Base-by-base conservation (phyloP, 75 land plant genomes). In the Picea sitchensis region DNA sequence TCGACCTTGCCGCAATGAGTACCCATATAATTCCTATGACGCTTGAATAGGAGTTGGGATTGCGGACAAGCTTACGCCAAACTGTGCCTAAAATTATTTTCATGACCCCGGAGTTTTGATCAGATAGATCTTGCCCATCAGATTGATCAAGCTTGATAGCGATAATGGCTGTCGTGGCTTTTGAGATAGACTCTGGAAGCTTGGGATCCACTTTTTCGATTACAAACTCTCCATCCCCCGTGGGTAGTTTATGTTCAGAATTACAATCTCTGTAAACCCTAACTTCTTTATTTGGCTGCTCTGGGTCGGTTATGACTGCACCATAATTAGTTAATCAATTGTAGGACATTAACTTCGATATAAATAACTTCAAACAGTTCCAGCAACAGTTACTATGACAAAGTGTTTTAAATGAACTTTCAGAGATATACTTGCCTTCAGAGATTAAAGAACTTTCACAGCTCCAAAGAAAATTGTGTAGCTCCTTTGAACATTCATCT, bases 401-500 rank as follows among this genome's bases (percentile, higher is more conserved):
- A 51, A 51, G 12, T 51, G 56, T 51, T 51, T 51, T 51, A 51
- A 51, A 51, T 51, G 1, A 8, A 47, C 54, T 47, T 47, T 47
- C 54, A 47, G 56, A 51, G 12, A 51, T 51, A 38, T 59, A 38
- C 59, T 85, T 85, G 62, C 82, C 87, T 82, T 82, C 84, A 32
- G 88, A 85, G 38, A 76, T 73, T 21, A 82, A 84, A 26, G 88
- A 87, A 51, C 56, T 51, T 23, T 75, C 67, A 58, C 80, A 88
- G 78, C 82, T 81, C 86, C 88, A 89, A 44, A 89, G 79, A 63
- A 89, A 89, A 87, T 84, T 86, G 82, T 89, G 89, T 8, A 87
- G 65, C 72, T 89, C 87, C 81, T 89, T 87, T 67, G 83, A 82
- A 63, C 80, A 81, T 18, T 84, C 81, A 38, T 87, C 83, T 58